A percentile compares a stretch with the other conserved stretches of the same genome.
These are phyloP conservation scores for Plasmodium gonderi DNA, from an alignment of 169 alveolate genomes.

Conservation along the genomic window DNA sequence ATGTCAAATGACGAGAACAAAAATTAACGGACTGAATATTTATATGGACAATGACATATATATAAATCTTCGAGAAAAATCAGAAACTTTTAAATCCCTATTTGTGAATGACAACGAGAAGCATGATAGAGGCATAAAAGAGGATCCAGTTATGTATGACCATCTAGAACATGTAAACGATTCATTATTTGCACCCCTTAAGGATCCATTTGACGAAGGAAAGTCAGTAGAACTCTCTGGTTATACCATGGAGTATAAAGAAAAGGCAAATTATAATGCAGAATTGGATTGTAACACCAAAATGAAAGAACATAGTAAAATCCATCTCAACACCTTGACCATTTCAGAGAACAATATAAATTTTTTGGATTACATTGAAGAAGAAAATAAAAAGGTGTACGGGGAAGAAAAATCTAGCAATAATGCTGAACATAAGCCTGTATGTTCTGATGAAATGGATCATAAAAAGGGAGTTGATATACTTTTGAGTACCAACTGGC, in stretches of 20 bases:
- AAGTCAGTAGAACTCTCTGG: background rate
- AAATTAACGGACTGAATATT: slow-evolving; percentile 48
- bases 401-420: background rate
- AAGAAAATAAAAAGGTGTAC: background rate
- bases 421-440: background rate
- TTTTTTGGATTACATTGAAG: slow-evolving; percentile 21
- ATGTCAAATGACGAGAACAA: background rate
- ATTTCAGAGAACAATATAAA: slow-evolving; percentile 21
- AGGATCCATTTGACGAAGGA: background rate
- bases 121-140: background rate
- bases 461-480: background rate
- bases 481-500: background rate
- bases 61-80: slow-evolving; percentile 12
- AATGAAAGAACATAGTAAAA: background rate
- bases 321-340: background rate
- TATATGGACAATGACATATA: slow-evolving; percentile 59
- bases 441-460: background rate
- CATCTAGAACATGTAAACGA: background rate
- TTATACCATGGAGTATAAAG: background rate
- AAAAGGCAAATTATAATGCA: background rate
- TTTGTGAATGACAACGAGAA: background rate
- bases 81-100: background rate
- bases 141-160: background rate
- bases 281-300: background rate
- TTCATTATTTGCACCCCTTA: background rate